Conservation (phyloP, 176 grass and related monocot species). For the Echinochloa phyllopogon region DNA sequence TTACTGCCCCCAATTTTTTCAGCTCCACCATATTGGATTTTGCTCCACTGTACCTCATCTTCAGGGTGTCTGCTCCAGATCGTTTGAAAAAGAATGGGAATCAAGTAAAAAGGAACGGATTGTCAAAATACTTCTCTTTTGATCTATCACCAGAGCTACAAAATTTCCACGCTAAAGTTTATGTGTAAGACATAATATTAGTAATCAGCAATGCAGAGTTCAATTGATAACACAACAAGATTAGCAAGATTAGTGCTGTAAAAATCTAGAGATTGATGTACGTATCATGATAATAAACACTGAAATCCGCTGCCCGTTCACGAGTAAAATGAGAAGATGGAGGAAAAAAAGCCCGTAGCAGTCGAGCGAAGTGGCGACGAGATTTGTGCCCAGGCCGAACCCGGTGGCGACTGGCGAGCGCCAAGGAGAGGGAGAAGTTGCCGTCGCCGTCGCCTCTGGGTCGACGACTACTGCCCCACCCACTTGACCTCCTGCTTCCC, state of each 20-base stretch:
- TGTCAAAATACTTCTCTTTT: too few species aligned
- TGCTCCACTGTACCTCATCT: not conserved
- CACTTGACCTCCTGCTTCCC: not conserved
- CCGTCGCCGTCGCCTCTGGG: slow-evolving; percentile 5
- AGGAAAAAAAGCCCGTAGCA: not conserved
- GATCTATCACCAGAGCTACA: not conserved
- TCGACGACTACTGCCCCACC: slow-evolving; percentile 9
- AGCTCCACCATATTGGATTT: not conserved
- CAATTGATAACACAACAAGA: not conserved
- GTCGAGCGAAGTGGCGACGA: slow-evolving; percentile 6
- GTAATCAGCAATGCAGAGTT: not conserved
- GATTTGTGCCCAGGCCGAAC: not conserved
- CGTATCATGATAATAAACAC: not conserved
- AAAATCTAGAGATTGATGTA: not conserved
- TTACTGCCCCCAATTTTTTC: not conserved
- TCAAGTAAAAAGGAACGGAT: not conserved
- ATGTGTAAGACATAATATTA: not conserved
- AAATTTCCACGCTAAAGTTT: not conserved
- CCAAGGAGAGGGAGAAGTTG: slow-evolving; percentile 10
- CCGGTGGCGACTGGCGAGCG: not conserved
- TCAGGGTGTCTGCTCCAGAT: not conserved
- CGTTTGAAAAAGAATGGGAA: not conserved
- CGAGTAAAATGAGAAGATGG: not conserved
- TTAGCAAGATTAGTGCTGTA: not conserved
- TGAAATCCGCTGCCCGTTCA: not conserved